Conservation (phyloP, 176 grass and related monocot genomes). For the Neostapfia colusana region DNA sequence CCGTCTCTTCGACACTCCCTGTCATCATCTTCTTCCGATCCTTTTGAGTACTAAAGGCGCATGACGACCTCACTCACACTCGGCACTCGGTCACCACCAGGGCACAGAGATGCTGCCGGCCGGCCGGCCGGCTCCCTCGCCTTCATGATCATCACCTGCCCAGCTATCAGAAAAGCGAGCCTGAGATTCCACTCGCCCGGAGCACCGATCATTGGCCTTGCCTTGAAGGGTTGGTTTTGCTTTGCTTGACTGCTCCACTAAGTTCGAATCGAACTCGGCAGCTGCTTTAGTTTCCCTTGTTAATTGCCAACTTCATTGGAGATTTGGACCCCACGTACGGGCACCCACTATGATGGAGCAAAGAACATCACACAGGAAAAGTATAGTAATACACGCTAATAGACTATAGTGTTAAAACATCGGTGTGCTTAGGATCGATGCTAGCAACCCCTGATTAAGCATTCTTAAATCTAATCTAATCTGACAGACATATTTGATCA, state of each 20-base stretch:
- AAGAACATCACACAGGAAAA: constrained; percentile 29
- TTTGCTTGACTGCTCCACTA: constrained; percentile 47
- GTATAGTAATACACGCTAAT: not conserved
- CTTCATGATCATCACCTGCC: not conserved
- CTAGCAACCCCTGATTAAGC: no score
- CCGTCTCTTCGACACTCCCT: not conserved
- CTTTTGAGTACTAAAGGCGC: not conserved
- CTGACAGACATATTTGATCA: no score
- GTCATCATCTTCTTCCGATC: not conserved
- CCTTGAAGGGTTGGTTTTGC: constrained; percentile 4
- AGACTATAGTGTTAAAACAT: no score
- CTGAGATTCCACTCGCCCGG: constrained; percentile 24
- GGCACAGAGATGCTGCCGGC: not conserved
- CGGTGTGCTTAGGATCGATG: no score
- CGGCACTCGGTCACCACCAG: not conserved
- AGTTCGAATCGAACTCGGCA: constrained; percentile 27
- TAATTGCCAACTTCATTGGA: not conserved
- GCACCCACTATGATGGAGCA: not conserved
- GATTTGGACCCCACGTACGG: not conserved
- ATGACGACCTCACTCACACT: constrained; percentile 21
- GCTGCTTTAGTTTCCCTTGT: not conserved
- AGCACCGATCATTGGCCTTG: constrained; percentile 27
- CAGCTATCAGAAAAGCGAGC: not conserved
- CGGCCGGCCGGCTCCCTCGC: no score
- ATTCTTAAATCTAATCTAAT: no score